phyloP scores from a whole-genome alignment of 164 flowering plant genomes.

The Aristolochia contorta region DNA sequence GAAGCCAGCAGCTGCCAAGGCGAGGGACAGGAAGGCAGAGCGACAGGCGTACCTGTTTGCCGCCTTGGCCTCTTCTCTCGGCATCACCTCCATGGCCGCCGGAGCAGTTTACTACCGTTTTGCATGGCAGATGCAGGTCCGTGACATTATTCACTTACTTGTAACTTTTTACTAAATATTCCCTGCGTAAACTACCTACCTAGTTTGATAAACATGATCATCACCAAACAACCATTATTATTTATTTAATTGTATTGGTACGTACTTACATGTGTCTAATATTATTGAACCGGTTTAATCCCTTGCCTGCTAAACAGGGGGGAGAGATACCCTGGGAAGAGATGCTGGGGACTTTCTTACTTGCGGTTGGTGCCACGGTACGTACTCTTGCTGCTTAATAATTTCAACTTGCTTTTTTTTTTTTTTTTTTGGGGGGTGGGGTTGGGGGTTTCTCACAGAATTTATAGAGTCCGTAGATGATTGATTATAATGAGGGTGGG shows the following conservation, averaged over 20 bases:
- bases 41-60: constrained; percentile 68
- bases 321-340: constrained; percentile 66
- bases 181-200: not conserved
- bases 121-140: constrained; percentile 86
- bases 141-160: not conserved
- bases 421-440: too few relatives aligned
- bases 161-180: too few relatives aligned
- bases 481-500: not conserved
- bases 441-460: too few relatives aligned
- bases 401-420: too few relatives aligned
- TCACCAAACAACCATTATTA: too few relatives aligned
- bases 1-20: constrained; percentile 1
- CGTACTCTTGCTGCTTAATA: constrained; percentile 7
- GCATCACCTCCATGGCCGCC: constrained; percentile 73
- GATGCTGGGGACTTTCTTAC: constrained; percentile 80
- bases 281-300: not conserved
- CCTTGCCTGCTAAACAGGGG: constrained; percentile 33
- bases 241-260: too few relatives aligned
- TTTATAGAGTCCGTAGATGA: not conserved
- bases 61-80: constrained; percentile 76
- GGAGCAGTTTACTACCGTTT: constrained; percentile 81
- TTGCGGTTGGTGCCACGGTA: constrained; percentile 90
- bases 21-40: constrained; percentile 66
- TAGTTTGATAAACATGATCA: too few relatives aligned
- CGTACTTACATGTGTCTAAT: not conserved